Evolutionary conservation across 2,329 filamentous ascomycete genomes (phyloP).

Genomic region (Colletotrichum tropicicola): DNA sequence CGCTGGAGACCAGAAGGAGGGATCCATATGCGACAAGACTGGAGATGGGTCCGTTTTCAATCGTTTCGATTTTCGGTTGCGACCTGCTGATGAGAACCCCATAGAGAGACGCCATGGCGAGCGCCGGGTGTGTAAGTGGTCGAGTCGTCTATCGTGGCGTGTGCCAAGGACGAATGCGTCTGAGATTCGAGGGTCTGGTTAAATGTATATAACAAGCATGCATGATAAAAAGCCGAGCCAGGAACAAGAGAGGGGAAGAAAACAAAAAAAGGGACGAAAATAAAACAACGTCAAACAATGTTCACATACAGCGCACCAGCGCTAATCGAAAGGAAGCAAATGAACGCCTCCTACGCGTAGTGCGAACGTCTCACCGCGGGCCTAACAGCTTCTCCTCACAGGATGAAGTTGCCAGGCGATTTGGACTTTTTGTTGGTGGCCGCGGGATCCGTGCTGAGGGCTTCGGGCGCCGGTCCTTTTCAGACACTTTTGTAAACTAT

Average conservation of each 20-base stretch:
- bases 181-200: background rate
- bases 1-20: constrained; percentile 24
- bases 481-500: constrained; percentile 3
- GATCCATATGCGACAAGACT: constrained; percentile 11
- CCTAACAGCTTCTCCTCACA: background rate
- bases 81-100: background rate
- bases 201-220: background rate
- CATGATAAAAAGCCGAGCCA: background rate
- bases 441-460: constrained; percentile 9
- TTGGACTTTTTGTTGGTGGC: background rate
- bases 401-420: background rate
- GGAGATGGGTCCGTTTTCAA: constrained; percentile 22
- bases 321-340: background rate
- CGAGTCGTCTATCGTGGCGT: background rate
- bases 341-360: background rate
- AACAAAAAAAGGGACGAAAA: constrained; percentile 1
- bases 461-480: constrained; percentile 1
- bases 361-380: background rate
- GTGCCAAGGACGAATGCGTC: background rate
- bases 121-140: background rate
- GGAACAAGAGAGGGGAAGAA: background rate
- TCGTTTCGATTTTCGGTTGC: constrained; percentile 21
- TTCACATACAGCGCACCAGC: background rate
- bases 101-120: background rate
- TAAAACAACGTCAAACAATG: background rate